Percentiles rank a stretch among this genome's conserved stretches.
These are phyloP conservation scores for Suillus fuscotomentosus DNA, from an alignment of 768 basidiomycete species.

Conservation along the genomic window DNA sequence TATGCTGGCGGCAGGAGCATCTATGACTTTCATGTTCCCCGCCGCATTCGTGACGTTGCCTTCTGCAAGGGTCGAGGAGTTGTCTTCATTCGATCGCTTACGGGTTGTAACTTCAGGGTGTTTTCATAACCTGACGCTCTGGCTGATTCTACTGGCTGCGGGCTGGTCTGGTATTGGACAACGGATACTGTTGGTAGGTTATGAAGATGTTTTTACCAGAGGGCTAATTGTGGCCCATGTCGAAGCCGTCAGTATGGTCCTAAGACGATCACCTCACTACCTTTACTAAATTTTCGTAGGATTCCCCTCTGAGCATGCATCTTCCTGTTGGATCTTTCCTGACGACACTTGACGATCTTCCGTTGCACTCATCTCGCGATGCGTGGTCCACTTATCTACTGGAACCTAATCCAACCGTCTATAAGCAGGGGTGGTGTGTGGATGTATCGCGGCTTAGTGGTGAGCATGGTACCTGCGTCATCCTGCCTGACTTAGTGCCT, in stretches of 20 bases:
- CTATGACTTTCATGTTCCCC: constrained; percentile 63
- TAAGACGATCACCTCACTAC: not conserved
- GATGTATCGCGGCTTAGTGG: constrained; percentile 27
- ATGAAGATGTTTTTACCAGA: constrained; percentile 47
- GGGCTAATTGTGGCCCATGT: constrained; percentile 60
- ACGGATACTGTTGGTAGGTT: constrained; percentile 36
- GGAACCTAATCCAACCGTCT: constrained; percentile 6
- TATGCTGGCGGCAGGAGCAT: constrained; percentile 57
- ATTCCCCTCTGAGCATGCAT: constrained; percentile 59
- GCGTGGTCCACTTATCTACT: constrained; percentile 50
- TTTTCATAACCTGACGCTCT: constrained; percentile 72
- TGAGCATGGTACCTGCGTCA: constrained; percentile 17
- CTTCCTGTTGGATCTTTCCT: constrained; percentile 59
- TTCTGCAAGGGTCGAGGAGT: constrained; percentile 32
- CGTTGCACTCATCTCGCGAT: constrained; percentile 33
- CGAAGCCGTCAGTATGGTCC: constrained; percentile 42
- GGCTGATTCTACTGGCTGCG: constrained; percentile 41
- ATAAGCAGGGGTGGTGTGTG: constrained; percentile 63
- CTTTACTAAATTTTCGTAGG: constrained; percentile 34
- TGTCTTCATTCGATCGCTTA: constrained; percentile 44
- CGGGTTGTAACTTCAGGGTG: constrained; percentile 73
- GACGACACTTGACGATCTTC: constrained; percentile 61
- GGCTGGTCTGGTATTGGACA: constrained; percentile 31
- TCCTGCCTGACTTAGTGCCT: not conserved
- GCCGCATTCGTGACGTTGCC: constrained; percentile 74